Evolutionary conservation across 306 rosid genomes (phyloP), one percentile per base, ranked within the genome.

Genomic region (Lathyrus tuberosus): DNA sequence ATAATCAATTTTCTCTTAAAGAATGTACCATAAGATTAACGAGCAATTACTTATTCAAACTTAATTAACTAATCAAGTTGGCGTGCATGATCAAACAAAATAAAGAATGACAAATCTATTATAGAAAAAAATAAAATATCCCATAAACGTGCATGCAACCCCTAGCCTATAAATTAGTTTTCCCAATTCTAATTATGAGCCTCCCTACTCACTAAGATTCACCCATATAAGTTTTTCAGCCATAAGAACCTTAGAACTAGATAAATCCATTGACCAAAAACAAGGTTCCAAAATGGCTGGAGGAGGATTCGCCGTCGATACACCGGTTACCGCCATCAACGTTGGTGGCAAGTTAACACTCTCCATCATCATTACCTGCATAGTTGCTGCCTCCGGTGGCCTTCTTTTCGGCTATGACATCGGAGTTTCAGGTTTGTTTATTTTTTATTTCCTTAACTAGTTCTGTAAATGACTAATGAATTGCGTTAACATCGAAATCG

Each of bases 321-420:
- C 72, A 15, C 78, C 76, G 1, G 42, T 20, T 33, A 17, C 1
- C 14, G 44, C 38, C 57, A 35, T 68, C 37, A 59, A 81, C 5
- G 76, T 53, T 22, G 12, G 10, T 28, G 63, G 85, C 56, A 81
- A 67, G 64, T 76, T 87, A 48, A 87, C 93, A 1, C 10, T 41
- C 31, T 72, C 88, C 0, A 80, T 87, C 61, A 58, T 83, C 8
- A 69, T 85, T 51, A 81, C 85, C 0, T 85, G 92, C 84, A 64
- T 87, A 31, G 87, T 87, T 5, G 92, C 88, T 8, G 90, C 90
- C 4, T 74, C 93, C 9, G 62, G 89, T 8, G 88, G 89, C 14
- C 88, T 87, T 67, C 72, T 87, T 26, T 87, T 83, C 33, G 84
- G 90, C 69, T 87, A 87, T 65, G 93, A 87, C 72, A 61, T 85